These are phyloP conservation scores for Colletotrichum orchidophilum DNA, from an alignment of 2,329 filamentous ascomycete species.

Conservation along the genomic window DNA sequence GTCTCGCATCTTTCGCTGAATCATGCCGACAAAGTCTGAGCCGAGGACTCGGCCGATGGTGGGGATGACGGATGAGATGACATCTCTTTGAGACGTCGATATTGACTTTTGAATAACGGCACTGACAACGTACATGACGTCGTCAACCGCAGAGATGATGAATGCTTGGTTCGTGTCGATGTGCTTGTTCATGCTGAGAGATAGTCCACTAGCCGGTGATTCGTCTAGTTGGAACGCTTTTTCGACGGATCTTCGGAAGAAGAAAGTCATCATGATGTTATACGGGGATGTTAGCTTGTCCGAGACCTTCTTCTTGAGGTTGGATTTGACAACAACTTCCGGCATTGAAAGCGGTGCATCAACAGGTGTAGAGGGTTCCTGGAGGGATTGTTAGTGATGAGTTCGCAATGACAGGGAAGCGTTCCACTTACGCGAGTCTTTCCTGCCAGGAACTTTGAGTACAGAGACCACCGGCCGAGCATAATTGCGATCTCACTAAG, in stretches of 20 bases:
- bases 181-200: constrained; percentile 76
- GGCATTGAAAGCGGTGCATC: constrained; percentile 72
- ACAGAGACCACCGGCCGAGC: constrained; percentile 92
- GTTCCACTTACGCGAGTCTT: constrained; percentile 77
- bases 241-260: constrained; percentile 94
- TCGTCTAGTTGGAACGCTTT: constrained; percentile 98
- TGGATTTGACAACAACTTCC: constrained; percentile 79
- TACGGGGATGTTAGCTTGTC: constrained; percentile 82
- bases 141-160: constrained; percentile 95
- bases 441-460: constrained; percentile 85
- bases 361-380: constrained; percentile 63
- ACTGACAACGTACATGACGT: constrained; percentile 99
- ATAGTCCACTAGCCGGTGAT: constrained; percentile 75
- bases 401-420: not conserved
- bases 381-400: constrained; percentile 39
- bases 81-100: constrained; percentile 82
- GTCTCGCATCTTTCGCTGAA: constrained; percentile 96
- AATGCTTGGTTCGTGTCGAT: constrained; percentile 84
- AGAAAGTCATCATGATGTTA: constrained; percentile 93
- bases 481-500: constrained; percentile 91
- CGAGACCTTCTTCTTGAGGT: constrained; percentile 80
- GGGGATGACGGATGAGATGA: constrained; percentile 81
- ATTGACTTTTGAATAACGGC: constrained; percentile 88
- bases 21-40: constrained; percentile 94
- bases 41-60: constrained; percentile 83